Evolutionary conservation across 2,329 filamentous ascomycete species (phyloP).

Genomic region (Nemania serpens): DNA sequence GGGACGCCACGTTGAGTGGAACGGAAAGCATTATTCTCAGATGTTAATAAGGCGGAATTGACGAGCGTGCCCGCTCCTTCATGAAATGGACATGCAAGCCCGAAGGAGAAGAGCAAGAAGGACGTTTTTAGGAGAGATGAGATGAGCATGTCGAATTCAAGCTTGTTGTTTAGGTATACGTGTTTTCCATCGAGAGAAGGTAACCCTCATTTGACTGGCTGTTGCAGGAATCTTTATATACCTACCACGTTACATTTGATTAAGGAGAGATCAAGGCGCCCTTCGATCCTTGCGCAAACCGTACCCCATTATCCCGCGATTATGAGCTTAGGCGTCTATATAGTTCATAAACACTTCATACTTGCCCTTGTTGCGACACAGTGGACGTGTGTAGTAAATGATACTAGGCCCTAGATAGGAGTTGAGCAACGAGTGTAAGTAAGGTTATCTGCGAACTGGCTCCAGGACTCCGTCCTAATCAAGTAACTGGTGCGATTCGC

Average conservation of each 20-base stretch:
- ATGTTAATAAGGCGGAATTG: not conserved
- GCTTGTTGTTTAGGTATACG: not conserved
- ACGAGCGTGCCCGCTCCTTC: not conserved
- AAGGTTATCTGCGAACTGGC: too few species aligned
- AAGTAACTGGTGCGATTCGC: conserved; percentile 22
- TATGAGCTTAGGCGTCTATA: not conserved
- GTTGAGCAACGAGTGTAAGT: not conserved
- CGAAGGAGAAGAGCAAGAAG: conserved; percentile 8
- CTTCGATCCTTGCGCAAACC: not conserved
- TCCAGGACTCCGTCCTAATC: not conserved
- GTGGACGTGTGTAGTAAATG: too few species aligned
- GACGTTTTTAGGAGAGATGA: not conserved
- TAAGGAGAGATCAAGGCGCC: not conserved
- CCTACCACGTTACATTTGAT: not conserved
- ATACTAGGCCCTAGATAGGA: not conserved
- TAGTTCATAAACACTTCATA: not conserved
- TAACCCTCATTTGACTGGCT: not conserved
- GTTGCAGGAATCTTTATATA: conserved; percentile 1
- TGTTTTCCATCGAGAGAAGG: not conserved
- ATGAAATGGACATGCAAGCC: conserved; percentile 9
- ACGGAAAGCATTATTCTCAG: conserved; percentile 9
- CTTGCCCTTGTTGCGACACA: not conserved
- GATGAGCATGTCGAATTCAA: not conserved
- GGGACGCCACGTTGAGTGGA: not conserved
- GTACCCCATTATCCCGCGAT: not conserved